Conservation (phyloP, 108 stramenopile genomes). For the Ochromonas danica region DNA sequence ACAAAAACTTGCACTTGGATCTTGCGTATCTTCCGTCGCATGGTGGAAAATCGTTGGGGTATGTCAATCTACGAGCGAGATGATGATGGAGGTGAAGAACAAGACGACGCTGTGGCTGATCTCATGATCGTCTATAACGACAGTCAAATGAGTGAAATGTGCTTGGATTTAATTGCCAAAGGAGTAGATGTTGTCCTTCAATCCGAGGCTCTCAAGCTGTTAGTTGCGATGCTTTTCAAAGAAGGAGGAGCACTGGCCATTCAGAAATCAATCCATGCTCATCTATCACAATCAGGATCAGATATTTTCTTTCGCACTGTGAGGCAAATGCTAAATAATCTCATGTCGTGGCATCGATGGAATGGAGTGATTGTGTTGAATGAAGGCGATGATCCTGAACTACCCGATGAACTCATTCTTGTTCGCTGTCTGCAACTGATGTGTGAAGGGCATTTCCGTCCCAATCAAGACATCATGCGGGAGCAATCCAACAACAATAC, state of each 20-base stretch:
- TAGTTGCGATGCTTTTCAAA: slow-evolving; percentile 42
- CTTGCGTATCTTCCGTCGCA: slow-evolving; percentile 35
- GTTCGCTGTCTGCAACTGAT: slow-evolving; percentile 48
- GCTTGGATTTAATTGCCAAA: slow-evolving; percentile 39
- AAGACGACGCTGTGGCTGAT: slow-evolving; percentile 37
- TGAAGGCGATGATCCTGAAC: slow-evolving; percentile 20
- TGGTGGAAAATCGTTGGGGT: slow-evolving; percentile 46
- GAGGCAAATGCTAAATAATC: background rate
- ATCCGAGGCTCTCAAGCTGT: slow-evolving; percentile 39
- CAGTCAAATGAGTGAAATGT: slow-evolving; percentile 38
- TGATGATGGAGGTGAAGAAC: slow-evolving; percentile 48
- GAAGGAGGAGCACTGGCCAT: slow-evolving; percentile 42
- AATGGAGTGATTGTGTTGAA: slow-evolving; percentile 7
- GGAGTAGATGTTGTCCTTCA: slow-evolving; percentile 36
- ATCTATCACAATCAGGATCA: slow-evolving; percentile 2
- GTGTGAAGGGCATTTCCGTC: slow-evolving; percentile 47
- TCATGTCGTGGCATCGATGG: slow-evolving; percentile 33
- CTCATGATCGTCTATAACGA: slow-evolving; percentile 30
- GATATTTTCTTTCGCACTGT: slow-evolving; percentile 19
- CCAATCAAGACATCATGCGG: slow-evolving; percentile 49
- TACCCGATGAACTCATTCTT: slow-evolving; percentile 19
- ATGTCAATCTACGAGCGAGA: slow-evolving; percentile 47
- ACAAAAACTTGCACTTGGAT: slow-evolving; percentile 38
- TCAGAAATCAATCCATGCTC: slow-evolving; percentile 39
- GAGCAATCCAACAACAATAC: slow-evolving; percentile 40